phyloP scores from a whole-genome alignment of 371 early-diverging fungal genomes.

The Mucor sp. region DNA sequence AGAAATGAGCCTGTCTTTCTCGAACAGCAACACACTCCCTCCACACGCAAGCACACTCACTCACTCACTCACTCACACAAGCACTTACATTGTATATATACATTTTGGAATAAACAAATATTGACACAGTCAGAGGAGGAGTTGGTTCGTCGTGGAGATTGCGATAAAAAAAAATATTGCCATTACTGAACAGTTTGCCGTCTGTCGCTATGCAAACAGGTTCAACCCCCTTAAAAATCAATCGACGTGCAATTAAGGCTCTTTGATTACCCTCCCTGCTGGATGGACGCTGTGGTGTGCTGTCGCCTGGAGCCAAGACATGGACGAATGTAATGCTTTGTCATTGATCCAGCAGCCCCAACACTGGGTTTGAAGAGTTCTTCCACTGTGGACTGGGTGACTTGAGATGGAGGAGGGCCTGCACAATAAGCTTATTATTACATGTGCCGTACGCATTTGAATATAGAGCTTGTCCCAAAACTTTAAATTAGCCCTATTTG shows the following conservation, averaged over 20 bases:
- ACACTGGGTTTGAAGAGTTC: not conserved
- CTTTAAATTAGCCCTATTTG: not conserved
- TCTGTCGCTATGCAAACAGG: not conserved
- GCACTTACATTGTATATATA: not conserved
- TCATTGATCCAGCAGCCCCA: not conserved
- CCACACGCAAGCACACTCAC: not conserved
- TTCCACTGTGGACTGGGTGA: not conserved
- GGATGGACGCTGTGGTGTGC: not conserved
- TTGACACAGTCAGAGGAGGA: not conserved
- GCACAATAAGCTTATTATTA: not conserved
- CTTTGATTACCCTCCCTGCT: not conserved
- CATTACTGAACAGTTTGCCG: conserved; percentile 4
- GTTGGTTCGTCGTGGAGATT: not conserved
- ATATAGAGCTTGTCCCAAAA: not conserved
- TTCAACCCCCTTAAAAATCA: not conserved
- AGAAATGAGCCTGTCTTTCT: conserved; percentile 34
- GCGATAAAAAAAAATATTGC: not conserved
- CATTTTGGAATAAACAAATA: not conserved
- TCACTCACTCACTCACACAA: not conserved
- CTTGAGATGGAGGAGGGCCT: not conserved
- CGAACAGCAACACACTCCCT: too few relatives aligned
- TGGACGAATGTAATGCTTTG: not conserved
- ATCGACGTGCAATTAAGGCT: not conserved
- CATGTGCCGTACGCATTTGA: not conserved
- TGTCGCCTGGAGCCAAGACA: not conserved